Percentiles rank a stretch among this genome's conserved stretches.
These are phyloP conservation scores for Rhynchosporium secalis DNA, from an alignment of 2,329 filamentous ascomycete species.

Conservation along the genomic window DNA sequence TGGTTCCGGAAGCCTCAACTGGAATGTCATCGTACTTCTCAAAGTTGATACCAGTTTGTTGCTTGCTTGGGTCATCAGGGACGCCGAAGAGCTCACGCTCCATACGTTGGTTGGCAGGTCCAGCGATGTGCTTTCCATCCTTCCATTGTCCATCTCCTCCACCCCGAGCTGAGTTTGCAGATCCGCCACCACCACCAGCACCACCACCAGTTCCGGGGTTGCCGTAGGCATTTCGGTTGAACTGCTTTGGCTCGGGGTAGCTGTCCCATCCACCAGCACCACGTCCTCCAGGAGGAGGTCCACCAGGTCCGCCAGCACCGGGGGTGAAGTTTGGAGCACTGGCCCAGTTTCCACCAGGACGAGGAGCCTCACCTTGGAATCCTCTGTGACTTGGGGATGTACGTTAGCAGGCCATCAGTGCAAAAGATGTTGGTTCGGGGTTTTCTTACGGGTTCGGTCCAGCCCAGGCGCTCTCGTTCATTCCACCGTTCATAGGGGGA, in stretches of 20 bases:
- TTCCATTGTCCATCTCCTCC: constrained; percentile 96
- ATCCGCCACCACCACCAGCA: constrained; percentile 45
- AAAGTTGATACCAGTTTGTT: constrained; percentile 99
- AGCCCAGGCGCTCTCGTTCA: constrained; percentile 65
- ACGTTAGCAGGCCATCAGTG: constrained; percentile 34
- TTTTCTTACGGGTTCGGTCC: constrained; percentile 50
- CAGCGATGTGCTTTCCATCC: constrained; percentile 93
- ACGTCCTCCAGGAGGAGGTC: constrained; percentile 16
- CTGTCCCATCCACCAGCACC: constrained; percentile 43
- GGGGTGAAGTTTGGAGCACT: constrained; percentile 43
- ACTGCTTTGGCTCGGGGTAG: constrained; percentile 25
- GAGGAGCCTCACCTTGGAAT: constrained; percentile 43
- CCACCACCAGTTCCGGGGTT: constrained; percentile 40
- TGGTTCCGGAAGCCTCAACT: constrained; percentile 90
- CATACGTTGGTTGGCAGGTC: constrained; percentile 80
- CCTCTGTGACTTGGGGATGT: constrained; percentile 47
- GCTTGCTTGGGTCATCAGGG: constrained; percentile 88
- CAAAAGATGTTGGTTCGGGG: not conserved
- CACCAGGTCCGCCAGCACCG: constrained; percentile 36
- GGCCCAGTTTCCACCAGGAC: constrained; percentile 37
- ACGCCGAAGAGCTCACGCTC: constrained; percentile 96
- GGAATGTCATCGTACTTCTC: constrained; percentile 99
- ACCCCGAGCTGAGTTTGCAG: constrained; percentile 58
- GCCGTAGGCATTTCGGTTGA: constrained; percentile 61
- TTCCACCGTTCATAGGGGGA: constrained; percentile 45